Evolutionary conservation across 208 protist genomes (phyloP).

Genomic region (Wallacemonas sp.): DNA sequence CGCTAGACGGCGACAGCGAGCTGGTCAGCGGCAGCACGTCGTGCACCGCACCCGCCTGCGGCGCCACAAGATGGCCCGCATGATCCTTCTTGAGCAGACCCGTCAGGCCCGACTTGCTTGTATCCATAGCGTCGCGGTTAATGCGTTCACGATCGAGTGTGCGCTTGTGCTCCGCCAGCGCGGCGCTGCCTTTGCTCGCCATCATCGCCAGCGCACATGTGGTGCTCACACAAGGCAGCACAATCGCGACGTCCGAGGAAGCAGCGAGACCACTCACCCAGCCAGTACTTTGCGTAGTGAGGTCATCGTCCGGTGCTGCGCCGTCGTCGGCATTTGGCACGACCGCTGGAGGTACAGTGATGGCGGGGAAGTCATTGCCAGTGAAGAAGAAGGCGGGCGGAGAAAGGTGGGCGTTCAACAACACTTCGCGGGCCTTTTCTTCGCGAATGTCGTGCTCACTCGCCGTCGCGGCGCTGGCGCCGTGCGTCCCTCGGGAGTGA

Average conservation of each 20-base stretch:
- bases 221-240: constrained; percentile 64
- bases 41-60: neutral
- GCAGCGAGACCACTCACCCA: constrained; percentile 16
- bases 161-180: constrained; percentile 44
- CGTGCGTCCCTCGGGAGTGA: neutral
- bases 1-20: neutral
- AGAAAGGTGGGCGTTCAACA: constrained; percentile 20
- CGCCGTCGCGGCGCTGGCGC: neutral
- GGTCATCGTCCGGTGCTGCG: constrained; percentile 7
- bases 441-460: neutral
- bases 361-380: constrained; percentile 60
- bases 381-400: constrained; percentile 67
- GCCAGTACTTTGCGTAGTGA: neutral
- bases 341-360: neutral
- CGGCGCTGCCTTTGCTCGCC: constrained; percentile 56
- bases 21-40: neutral
- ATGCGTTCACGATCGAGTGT: constrained; percentile 55
- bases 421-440: constrained; percentile 9
- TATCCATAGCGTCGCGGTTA: constrained; percentile 67
- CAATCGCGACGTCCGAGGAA: constrained; percentile 56
- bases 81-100: constrained; percentile 53
- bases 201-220: constrained; percentile 41
- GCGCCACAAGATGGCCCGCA: constrained; percentile 11
- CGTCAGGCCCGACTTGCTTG: constrained; percentile 59
- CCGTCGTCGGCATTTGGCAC: neutral